Evolutionary conservation across 2,329 filamentous ascomycete species (phyloP).

Genomic region (Penicillium crustosum): DNA sequence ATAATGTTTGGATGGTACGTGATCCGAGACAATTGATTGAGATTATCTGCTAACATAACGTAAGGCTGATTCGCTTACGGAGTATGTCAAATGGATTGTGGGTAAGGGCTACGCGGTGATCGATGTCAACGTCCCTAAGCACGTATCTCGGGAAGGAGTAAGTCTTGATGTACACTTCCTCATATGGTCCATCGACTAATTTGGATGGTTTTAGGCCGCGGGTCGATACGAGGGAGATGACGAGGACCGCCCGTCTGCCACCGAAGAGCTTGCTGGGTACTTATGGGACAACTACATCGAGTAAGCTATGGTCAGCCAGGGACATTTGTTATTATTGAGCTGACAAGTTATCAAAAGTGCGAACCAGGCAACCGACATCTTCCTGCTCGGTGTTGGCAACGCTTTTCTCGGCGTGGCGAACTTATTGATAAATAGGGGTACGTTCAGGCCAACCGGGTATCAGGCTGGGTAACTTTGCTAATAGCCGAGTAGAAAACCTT

Average conservation of each 20-base stretch:
- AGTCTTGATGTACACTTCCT: constrained; percentile 17
- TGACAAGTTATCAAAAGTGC: constrained; percentile 49
- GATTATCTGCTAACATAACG: constrained; percentile 26
- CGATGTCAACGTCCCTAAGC: constrained; percentile 85
- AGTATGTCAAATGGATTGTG: constrained; percentile 82
- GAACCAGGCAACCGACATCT: constrained; percentile 67
- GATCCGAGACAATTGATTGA: constrained; percentile 14
- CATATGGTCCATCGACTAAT: not conserved
- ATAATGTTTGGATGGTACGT: constrained; percentile 86
- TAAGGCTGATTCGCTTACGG: constrained; percentile 76
- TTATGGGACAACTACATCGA: constrained; percentile 98
- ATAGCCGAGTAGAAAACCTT: constrained; percentile 50
- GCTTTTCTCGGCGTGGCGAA: constrained; percentile 82
- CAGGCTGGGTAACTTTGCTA: constrained; percentile 6
- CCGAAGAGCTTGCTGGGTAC: constrained; percentile 74
- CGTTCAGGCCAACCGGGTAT: constrained; percentile 13
- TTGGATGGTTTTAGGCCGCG: constrained; percentile 18
- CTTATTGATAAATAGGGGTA: constrained; percentile 74
- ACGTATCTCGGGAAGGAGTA: constrained; percentile 66
- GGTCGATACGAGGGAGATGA: constrained; percentile 48
- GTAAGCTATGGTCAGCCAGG: constrained; percentile 38
- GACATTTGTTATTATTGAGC: not conserved
- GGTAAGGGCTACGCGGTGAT: constrained; percentile 78
- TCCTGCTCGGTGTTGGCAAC: constrained; percentile 86
- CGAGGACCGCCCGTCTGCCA: constrained; percentile 54